These are phyloP conservation scores for Cynara cardunculus DNA, from an alignment of 129 eudicot genomes.

Conservation along the genomic window DNA sequence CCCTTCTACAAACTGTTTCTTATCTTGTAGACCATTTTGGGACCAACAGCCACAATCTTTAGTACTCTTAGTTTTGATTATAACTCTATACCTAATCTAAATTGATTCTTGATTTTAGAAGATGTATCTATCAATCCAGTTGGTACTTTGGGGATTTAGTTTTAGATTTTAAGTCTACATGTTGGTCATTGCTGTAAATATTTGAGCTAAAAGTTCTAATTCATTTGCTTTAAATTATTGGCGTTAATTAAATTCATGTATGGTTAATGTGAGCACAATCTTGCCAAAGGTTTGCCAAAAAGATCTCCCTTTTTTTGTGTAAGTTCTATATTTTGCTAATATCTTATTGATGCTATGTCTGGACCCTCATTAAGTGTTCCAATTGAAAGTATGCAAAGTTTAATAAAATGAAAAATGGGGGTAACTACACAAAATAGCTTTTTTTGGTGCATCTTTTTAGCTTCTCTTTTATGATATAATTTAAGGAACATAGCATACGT, in stretches of 20 bases:
- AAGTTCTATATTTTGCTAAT: slow-evolving; percentile 4
- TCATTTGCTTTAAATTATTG: background rate
- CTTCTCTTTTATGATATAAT: too few species aligned
- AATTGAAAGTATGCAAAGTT: slow-evolving; percentile 2
- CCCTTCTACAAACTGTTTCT: too few species aligned
- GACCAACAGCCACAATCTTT: background rate
- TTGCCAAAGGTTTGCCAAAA: background rate
- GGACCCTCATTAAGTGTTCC: slow-evolving; percentile 5
- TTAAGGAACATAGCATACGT: background rate
- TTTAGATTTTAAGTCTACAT: background rate
- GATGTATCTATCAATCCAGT: background rate
- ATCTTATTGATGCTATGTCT: slow-evolving; percentile 6
- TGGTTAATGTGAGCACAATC: slow-evolving; percentile 4
- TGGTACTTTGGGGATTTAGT: background rate
- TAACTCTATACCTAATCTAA: background rate
- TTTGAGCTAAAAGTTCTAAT: background rate
- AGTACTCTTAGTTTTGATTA: background rate
- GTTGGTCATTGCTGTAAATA: background rate
- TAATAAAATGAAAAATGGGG: background rate
- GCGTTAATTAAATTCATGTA: background rate
- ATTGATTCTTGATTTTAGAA: background rate
- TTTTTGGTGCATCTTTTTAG: slow-evolving; percentile 21
- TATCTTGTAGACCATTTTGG: too few species aligned
- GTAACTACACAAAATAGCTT: slow-evolving; percentile 8
- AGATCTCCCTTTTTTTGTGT: slow-evolving; percentile 8